Percentiles rank a stretch among this genome's conserved stretches.
Conservation (phyloP, 2,329 filamentous ascomycete species). For the Neoarthrinium moseri region DNA sequence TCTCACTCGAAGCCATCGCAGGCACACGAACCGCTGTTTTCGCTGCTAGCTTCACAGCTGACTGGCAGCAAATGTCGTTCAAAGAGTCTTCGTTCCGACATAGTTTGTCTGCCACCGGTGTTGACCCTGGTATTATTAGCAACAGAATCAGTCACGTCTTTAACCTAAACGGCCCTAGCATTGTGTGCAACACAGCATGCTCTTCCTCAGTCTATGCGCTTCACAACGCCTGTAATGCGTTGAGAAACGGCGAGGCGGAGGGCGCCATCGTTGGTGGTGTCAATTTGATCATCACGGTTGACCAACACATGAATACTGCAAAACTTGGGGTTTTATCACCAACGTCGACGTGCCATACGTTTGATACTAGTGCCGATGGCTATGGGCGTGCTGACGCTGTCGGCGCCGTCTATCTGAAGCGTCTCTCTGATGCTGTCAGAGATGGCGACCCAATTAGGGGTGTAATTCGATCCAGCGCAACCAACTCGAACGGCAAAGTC, state of each 20-base stretch:
- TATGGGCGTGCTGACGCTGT: conserved; percentile 22
- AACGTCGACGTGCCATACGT: conserved; percentile 23
- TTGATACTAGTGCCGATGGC: conserved; percentile 25
- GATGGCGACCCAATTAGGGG: conserved; percentile 20
- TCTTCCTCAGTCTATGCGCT: conserved; percentile 34
- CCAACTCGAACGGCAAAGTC: conserved; percentile 21
- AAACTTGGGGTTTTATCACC: conserved; percentile 32
- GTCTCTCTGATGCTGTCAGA: conserved; percentile 17
- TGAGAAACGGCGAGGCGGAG: conserved; percentile 27
- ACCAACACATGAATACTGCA: conserved; percentile 24
- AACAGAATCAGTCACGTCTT: conserved; percentile 32
- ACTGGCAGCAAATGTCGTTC: conserved; percentile 15
- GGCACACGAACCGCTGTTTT: conserved; percentile 26
- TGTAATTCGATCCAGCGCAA: conserved; percentile 20
- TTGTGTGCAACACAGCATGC: conserved; percentile 34
- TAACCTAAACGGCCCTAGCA: conserved; percentile 29
- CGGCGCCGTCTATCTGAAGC: conserved; percentile 18
- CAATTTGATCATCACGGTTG: conserved; percentile 33
- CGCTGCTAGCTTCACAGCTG: conserved; percentile 12
- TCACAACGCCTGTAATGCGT: conserved; percentile 25
- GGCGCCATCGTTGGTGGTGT: conserved; percentile 32
- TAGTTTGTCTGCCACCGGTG: conserved; percentile 19
- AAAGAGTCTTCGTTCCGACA: conserved; percentile 13
- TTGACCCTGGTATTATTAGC: conserved; percentile 25
- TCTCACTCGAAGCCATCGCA: conserved; percentile 21